Evolutionary conservation across 768 basidiomycete genomes (phyloP).

Genomic region (Rhodotorula graminis): DNA sequence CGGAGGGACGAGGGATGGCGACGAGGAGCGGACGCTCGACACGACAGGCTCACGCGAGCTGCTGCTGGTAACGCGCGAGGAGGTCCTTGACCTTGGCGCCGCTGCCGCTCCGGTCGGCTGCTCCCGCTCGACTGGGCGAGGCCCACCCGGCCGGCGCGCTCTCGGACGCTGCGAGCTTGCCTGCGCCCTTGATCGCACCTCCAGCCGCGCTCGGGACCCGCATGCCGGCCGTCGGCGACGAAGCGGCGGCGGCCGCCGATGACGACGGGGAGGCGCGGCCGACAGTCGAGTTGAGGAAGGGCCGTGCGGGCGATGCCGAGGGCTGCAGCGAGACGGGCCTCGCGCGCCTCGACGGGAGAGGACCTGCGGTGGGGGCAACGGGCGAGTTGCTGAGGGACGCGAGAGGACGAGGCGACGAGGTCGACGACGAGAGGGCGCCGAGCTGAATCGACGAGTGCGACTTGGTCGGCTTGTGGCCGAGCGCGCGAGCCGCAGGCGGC

Average conservation of each 20-base stretch:
- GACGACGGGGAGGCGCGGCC: neutral
- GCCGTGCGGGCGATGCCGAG: slow-evolving; percentile 8
- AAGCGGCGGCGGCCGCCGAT: neutral
- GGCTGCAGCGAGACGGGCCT: neutral
- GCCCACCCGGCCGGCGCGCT: neutral
- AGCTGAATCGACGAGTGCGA: slow-evolving; percentile 12
- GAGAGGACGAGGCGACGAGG: neutral
- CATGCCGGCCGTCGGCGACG: neutral
- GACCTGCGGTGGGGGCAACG: neutral
- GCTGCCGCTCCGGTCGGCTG: neutral
- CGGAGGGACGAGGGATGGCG: no score
- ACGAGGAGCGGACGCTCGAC: no score
- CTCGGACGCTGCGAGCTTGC: neutral
- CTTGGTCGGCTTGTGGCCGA: slow-evolving; percentile 10
- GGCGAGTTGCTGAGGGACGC: slow-evolving; percentile 1
- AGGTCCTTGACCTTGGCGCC: slow-evolving; percentile 10
- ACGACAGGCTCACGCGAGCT: slow-evolving; percentile 1
- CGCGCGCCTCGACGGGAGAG: neutral
- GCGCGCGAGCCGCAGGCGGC: neutral
- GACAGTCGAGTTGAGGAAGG: slow-evolving; percentile 35
- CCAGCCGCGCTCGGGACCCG: neutral
- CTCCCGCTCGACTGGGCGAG: neutral
- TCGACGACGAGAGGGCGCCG: neutral
- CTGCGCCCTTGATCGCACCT: neutral
- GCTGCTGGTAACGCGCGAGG: slow-evolving; percentile 12